Conservation (phyloP, 352 stramenopile species). For the Globisporangium orthogonon region DNA sequence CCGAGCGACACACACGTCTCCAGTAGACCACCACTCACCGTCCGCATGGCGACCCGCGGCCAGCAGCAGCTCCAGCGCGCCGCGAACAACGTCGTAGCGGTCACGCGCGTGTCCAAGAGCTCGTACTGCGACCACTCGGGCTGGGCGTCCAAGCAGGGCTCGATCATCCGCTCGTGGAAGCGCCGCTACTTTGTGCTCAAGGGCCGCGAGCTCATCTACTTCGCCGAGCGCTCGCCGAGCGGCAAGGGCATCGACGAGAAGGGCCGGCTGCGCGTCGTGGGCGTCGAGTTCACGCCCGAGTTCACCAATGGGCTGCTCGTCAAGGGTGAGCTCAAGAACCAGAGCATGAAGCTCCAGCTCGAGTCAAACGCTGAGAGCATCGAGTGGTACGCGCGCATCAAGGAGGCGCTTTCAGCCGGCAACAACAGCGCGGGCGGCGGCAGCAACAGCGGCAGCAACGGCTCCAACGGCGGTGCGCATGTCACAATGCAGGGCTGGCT, state of each 20-base stretch:
- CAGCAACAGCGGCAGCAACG: slow-evolving; percentile 1
- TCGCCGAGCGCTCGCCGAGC: slow-evolving; percentile 52
- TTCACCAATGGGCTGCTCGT: slow-evolving; percentile 59
- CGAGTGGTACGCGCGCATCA: slow-evolving; percentile 59
- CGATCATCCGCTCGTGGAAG: slow-evolving; percentile 83
- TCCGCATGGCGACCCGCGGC: slow-evolving; percentile 18
- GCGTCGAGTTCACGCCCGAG: slow-evolving; percentile 62
- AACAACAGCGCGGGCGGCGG: slow-evolving; percentile 4
- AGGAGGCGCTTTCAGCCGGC: slow-evolving; percentile 22
- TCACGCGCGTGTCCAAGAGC: slow-evolving; percentile 35
- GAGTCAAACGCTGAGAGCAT: slow-evolving; percentile 53
- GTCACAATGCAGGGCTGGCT: slow-evolving; percentile 71
- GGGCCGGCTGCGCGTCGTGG: slow-evolving; percentile 43
- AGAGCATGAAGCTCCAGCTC: slow-evolving; percentile 60
- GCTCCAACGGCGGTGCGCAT: slow-evolving; percentile 2
- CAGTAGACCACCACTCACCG: neutral
- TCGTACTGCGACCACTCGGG: slow-evolving; percentile 74
- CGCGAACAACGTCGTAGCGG: slow-evolving; percentile 38
- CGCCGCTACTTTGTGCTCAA: slow-evolving; percentile 82
- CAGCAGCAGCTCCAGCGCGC: slow-evolving; percentile 14
- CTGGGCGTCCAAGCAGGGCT: slow-evolving; percentile 77
- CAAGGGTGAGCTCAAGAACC: slow-evolving; percentile 64
- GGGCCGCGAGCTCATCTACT: slow-evolving; percentile 73
- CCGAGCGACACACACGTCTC: too few species aligned
- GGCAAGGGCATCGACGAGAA: slow-evolving; percentile 79